Percentiles rank a stretch among this genome's conserved stretches.
Conservation (phyloP, 2,329 filamentous ascomycete species). For the Pyricularia sp. region DNA sequence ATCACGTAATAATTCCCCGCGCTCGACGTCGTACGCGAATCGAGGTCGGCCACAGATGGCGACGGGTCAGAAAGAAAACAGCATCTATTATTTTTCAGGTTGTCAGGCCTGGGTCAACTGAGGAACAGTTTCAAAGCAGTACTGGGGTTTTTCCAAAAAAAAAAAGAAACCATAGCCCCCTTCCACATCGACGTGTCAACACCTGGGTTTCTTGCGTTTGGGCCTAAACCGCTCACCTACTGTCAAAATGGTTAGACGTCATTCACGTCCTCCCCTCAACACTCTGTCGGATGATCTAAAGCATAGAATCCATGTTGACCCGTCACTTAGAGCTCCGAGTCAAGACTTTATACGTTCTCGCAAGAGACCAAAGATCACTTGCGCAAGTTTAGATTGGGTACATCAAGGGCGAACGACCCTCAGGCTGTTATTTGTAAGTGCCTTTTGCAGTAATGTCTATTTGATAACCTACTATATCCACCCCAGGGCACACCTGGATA, state of each 20-base stretch:
- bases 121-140: neutral
- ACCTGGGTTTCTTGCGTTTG: neutral
- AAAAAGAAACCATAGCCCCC: too few relatives aligned
- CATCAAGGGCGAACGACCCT: slow-evolving; percentile 74
- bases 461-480: neutral
- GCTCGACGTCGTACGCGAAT: too few relatives aligned
- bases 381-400: slow-evolving; percentile 88
- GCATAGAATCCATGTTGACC: neutral
- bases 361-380: slow-evolving; percentile 81
- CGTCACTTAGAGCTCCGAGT: slow-evolving; percentile 56
- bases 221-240: neutral
- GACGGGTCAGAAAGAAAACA: neutral
- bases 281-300: neutral
- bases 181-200: neutral
- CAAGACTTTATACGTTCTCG: slow-evolving; percentile 86
- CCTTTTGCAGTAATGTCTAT: slow-evolving; percentile 15
- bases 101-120: neutral
- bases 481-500: neutral
- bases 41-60: neutral
- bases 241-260: neutral
- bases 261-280: neutral
- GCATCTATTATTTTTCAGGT: neutral
- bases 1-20: neutral
- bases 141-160: neutral
- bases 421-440: slow-evolving; percentile 91